These are phyloP conservation scores for Hemerocallis citrina DNA, from an alignment of 106 monocot species.

Conservation along the genomic window DNA sequence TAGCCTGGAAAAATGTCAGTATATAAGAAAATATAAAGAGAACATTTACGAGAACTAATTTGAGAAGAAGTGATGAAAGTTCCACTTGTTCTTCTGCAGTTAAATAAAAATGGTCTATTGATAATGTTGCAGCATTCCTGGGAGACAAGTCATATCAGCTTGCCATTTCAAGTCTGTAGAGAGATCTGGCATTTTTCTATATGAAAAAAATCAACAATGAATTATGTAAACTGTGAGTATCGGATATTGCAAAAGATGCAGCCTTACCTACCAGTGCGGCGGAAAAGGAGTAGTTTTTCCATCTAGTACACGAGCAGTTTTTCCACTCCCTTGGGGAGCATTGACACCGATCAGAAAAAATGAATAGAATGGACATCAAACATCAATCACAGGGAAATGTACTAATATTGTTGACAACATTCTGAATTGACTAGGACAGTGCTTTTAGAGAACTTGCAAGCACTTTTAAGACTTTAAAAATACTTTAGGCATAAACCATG, in stretches of 20 bases:
- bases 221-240: conserved; percentile 3
- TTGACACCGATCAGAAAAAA: conserved; percentile 84
- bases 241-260: no score
- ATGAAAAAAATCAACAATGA: conserved; percentile 7
- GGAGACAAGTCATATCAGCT: conserved; percentile 15
- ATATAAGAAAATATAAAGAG: conserved; percentile 1
- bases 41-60: not conserved
- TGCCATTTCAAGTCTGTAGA: conserved; percentile 8
- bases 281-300: conserved; percentile 93
- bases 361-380: not conserved
- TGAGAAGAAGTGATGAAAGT: not conserved
- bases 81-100: conserved; percentile 87
- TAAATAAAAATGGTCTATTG: conserved; percentile 97
- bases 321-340: conserved; percentile 98
- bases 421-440: no score
- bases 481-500: no score
- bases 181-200: conserved; percentile 5
- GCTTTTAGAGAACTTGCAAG: no score
- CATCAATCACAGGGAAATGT: not conserved
- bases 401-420: no score
- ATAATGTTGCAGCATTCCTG: conserved; percentile 83
- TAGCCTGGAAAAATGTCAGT: conserved; percentile 33
- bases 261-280: conserved; percentile 47
- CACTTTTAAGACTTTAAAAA: no score
- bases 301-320: conserved; percentile 91